A percentile compares a stretch with the other conserved stretches of the same genome.
Conservation (phyloP, 2,329 filamentous ascomycete species). For the Apiospora marii region DNA sequence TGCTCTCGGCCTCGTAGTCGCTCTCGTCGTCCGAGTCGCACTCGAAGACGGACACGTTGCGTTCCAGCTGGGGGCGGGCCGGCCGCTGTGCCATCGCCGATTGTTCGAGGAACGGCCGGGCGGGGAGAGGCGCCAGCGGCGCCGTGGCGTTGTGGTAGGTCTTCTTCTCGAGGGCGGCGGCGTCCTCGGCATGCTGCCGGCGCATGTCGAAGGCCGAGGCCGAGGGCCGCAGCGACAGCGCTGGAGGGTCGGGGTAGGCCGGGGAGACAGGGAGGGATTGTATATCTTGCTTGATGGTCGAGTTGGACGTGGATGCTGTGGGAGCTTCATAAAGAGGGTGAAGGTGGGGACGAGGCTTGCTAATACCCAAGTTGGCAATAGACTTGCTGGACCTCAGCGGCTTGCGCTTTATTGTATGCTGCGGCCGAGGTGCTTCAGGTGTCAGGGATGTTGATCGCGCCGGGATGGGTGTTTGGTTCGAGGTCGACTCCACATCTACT, state of each 20-base stretch:
- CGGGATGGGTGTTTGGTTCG: slow-evolving; percentile 39
- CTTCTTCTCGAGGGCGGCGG: slow-evolving; percentile 16
- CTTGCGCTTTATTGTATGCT: slow-evolving; percentile 31
- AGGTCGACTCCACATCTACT: slow-evolving; percentile 21
- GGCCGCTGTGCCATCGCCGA: slow-evolving; percentile 32
- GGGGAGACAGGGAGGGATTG: slow-evolving; percentile 38
- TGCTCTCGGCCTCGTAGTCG: slow-evolving; percentile 34
- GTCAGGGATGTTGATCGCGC: slow-evolving; percentile 43
- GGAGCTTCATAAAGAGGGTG: slow-evolving; percentile 29
- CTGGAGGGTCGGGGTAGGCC: slow-evolving; percentile 35
- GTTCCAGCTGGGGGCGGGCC: slow-evolving; percentile 35
- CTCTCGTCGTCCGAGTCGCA: slow-evolving; percentile 54
- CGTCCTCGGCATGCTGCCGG: slow-evolving; percentile 14
- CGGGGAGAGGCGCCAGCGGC: slow-evolving; percentile 33
- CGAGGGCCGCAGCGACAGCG: slow-evolving; percentile 33
- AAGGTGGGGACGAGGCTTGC: slow-evolving; percentile 32
- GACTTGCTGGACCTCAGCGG: slow-evolving; percentile 36
- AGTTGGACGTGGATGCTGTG: slow-evolving; percentile 12
- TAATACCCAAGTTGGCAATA: slow-evolving; percentile 32
- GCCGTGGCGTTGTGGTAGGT: slow-evolving; percentile 30
- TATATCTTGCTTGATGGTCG: slow-evolving; percentile 21
- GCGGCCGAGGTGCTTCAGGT: slow-evolving; percentile 35
- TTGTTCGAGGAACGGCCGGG: slow-evolving; percentile 25
- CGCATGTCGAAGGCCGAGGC: slow-evolving; percentile 35
- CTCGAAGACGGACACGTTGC: slow-evolving; percentile 56